phyloP scores from a whole-genome alignment of 192 early-diverging fungal species.

The Geranomyces michiganensis region DNA sequence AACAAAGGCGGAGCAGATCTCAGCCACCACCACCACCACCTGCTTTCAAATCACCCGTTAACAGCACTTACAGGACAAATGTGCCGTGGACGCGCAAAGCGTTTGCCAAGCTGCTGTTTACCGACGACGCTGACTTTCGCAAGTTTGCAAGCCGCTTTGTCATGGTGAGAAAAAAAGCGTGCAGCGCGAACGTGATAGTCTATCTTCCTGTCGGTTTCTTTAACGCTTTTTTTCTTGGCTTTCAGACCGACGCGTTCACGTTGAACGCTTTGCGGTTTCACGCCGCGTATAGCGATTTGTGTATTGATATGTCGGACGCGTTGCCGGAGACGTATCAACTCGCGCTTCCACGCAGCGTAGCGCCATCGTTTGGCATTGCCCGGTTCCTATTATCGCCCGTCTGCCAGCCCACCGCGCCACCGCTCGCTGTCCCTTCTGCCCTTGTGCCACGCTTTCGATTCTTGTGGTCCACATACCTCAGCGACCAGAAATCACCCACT shows the following conservation, averaged over 20 bases:
- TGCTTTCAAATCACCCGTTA: too few species aligned
- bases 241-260: slow-evolving; percentile 3
- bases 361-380: slow-evolving; percentile 8
- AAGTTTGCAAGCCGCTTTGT: not conserved
- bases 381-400: not conserved
- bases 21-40: not conserved
- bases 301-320: not conserved
- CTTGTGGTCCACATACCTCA: slow-evolving; percentile 6
- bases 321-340: not conserved
- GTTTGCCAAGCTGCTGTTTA: slow-evolving; percentile 7
- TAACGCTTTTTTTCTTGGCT: too few species aligned
- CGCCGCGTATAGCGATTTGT: slow-evolving; percentile 3
- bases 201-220: too few species aligned
- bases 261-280: slow-evolving; percentile 13
- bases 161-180: too few species aligned
- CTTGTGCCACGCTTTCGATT: not conserved
- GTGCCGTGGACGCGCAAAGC: slow-evolving; percentile 11
- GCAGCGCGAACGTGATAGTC: too few species aligned
- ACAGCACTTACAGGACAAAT: not conserved
- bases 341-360: slow-evolving; percentile 2
- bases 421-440: not conserved
- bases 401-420: slow-evolving; percentile 5
- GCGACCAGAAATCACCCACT: not conserved
- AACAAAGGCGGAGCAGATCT: not conserved
- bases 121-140: not conserved